Evolutionary conservation across 805 yeast species (phyloP).

Genomic region (Myxozyma monticola): DNA sequence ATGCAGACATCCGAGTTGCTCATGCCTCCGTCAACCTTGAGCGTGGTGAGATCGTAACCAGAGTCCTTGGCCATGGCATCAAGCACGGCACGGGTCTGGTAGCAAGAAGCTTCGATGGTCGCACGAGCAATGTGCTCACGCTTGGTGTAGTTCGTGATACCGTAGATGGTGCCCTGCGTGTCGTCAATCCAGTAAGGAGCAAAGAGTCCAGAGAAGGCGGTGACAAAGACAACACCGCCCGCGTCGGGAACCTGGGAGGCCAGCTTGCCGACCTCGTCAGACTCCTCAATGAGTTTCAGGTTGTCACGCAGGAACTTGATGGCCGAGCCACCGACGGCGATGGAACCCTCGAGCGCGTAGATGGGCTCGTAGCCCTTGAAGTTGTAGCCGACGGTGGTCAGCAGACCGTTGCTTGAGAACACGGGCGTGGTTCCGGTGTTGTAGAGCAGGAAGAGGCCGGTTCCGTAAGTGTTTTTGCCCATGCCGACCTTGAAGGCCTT

Average conservation of each 20-base stretch:
- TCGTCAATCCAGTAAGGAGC: conserved; percentile 96
- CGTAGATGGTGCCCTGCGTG: conserved; percentile 89
- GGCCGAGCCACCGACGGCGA: conserved; percentile 93
- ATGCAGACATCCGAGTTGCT: conserved; percentile 85
- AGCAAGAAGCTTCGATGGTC: conserved; percentile 92
- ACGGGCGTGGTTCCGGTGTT: conserved; percentile 78
- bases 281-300: conserved; percentile 73
- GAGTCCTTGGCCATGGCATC: conserved; percentile 88
- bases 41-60: conserved; percentile 54
- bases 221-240: conserved; percentile 92
- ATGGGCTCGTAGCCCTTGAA: conserved; percentile 74
- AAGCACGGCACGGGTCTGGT: conserved; percentile 86
- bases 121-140: conserved; percentile 91
- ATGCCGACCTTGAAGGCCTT: conserved; percentile 78
- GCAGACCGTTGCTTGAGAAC: conserved; percentile 73
- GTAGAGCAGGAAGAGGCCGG: conserved; percentile 88
- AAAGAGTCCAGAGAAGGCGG: conserved; percentile 90
- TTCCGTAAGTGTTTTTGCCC: conserved; percentile 95
- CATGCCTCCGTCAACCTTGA: conserved; percentile 90
- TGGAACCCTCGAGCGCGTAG: conserved; percentile 91
- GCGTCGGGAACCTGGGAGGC: conserved; percentile 78
- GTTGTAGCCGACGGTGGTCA: conserved; percentile 90
- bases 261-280: conserved; percentile 86
- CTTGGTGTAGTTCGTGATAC: conserved; percentile 90
- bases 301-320: conserved; percentile 94